Conservation (phyloP, 441 rosid species). For the Bocquillonia castaneifolia region DNA sequence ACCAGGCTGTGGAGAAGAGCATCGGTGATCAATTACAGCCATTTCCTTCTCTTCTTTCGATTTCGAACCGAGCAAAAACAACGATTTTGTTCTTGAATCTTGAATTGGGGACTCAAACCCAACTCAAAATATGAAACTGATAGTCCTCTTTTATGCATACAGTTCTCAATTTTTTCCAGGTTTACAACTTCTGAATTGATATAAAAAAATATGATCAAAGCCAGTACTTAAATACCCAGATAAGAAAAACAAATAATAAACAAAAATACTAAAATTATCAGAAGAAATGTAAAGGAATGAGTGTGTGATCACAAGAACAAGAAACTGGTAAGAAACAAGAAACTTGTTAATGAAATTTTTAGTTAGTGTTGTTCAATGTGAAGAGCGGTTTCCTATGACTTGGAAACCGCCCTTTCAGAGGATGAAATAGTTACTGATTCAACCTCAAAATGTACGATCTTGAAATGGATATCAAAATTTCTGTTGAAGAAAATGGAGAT, state of each 20-base stretch:
- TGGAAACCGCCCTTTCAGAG: constrained; percentile 32
- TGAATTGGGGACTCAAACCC: constrained; percentile 22
- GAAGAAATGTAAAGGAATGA: neutral
- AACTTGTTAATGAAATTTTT: neutral
- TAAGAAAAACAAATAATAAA: no score
- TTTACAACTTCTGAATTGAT: neutral
- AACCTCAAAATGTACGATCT: neutral
- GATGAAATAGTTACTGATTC: neutral
- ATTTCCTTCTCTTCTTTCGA: constrained; percentile 17
- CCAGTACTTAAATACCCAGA: neutral
- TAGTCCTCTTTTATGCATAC: constrained; percentile 17
- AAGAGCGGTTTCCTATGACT: constrained; percentile 33
- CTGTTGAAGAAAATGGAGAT: neutral
- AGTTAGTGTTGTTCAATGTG: neutral
- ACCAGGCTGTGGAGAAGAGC: constrained; percentile 12
- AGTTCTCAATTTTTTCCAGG: neutral
- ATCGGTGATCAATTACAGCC: constrained; percentile 14
- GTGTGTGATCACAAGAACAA: neutral
- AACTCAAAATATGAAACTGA: constrained; percentile 12
- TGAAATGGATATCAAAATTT: neutral
- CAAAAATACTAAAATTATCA: neutral
- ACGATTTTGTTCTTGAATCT: neutral
- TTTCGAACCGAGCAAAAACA: neutral
- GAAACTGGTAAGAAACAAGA: neutral
- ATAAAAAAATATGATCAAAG: neutral